phyloP scores from a whole-genome alignment of 2,329 filamentous ascomycete species.

The Cercospora nicotianae region DNA sequence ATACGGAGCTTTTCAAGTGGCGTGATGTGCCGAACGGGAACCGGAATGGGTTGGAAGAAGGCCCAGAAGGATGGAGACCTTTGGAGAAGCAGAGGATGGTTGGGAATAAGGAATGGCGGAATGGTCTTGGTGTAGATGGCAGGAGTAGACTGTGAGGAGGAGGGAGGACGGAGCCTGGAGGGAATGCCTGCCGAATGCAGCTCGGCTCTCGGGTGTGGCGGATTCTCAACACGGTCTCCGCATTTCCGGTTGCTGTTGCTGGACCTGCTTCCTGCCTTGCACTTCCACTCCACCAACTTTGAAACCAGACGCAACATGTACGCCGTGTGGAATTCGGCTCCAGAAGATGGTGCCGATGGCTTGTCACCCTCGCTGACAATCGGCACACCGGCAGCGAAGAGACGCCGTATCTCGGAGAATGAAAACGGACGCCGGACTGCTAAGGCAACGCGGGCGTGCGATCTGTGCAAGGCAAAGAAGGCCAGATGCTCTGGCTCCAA shows the following conservation, averaged over 20 bases:
- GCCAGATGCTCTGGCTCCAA: background rate
- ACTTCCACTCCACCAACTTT: too few relatives aligned
- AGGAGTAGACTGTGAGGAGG: constrained; percentile 8
- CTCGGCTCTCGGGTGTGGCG: background rate
- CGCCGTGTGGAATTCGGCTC: background rate
- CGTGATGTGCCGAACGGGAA: constrained; percentile 26
- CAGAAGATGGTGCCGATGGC: background rate
- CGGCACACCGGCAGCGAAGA: background rate
- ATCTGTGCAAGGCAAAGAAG: background rate
- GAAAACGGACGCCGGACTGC: background rate
- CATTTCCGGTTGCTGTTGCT: background rate
- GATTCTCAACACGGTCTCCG: background rate
- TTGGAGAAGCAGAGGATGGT: constrained; percentile 33
- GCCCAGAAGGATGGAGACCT: constrained; percentile 32
- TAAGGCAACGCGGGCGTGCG: background rate
- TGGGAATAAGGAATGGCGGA: constrained; percentile 28
- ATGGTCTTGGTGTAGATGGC: background rate
- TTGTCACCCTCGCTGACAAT: too few relatives aligned
- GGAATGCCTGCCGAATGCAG: background rate
- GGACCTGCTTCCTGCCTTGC: background rate
- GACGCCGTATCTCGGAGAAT: background rate
- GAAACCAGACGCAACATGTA: background rate
- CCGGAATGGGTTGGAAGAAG: constrained; percentile 35
- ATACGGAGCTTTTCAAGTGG: constrained; percentile 33
- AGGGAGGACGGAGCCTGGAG: too few relatives aligned